These are phyloP conservation scores for Sphagnum tenellum DNA, from an alignment of 225 moss, liverwort and hornwort genomes.

Conservation along the genomic window DNA sequence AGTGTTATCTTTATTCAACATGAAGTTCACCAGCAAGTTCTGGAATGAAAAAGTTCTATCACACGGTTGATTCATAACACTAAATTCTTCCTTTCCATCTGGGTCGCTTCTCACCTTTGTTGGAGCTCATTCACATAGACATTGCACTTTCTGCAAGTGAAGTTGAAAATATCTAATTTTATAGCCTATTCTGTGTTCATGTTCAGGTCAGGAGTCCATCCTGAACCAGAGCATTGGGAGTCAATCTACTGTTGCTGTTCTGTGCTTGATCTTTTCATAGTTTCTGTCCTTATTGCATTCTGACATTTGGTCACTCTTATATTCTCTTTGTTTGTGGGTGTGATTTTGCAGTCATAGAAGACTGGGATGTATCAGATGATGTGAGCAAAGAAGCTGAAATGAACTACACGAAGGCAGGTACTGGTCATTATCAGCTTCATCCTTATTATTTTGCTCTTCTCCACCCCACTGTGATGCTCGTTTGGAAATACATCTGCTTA, in stretches of 20 bases:
- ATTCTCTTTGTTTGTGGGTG: background rate
- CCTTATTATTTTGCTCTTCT: too few relatives aligned
- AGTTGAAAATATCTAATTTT: background rate
- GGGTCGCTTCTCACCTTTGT: too few relatives aligned
- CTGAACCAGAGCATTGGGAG: too few relatives aligned
- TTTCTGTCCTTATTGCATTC: background rate
- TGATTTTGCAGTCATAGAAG: conserved; percentile 53
- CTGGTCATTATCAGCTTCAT: conserved; percentile 12
- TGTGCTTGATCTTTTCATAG: too few relatives aligned
- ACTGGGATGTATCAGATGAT: conserved; percentile 43
- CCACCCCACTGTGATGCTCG: too few relatives aligned
- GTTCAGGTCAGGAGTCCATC: too few relatives aligned
- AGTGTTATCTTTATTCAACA: conserved; percentile 65
- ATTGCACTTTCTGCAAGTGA: too few relatives aligned
- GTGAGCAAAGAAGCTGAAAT: conserved; percentile 28
- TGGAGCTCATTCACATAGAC: background rate
- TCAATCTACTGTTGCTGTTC: too few relatives aligned
- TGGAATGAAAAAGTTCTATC: conserved; percentile 56
- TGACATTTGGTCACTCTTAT: background rate
- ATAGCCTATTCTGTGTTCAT: too few relatives aligned
- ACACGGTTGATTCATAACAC: conserved; percentile 31
- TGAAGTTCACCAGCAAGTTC: conserved; percentile 48
- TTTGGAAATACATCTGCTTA: background rate
- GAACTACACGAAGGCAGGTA: conserved; percentile 90
- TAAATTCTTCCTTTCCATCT: background rate